These are phyloP conservation scores for Cubamyces lactineus DNA, from an alignment of 768 basidiomycete genomes.

Conservation along the genomic window DNA sequence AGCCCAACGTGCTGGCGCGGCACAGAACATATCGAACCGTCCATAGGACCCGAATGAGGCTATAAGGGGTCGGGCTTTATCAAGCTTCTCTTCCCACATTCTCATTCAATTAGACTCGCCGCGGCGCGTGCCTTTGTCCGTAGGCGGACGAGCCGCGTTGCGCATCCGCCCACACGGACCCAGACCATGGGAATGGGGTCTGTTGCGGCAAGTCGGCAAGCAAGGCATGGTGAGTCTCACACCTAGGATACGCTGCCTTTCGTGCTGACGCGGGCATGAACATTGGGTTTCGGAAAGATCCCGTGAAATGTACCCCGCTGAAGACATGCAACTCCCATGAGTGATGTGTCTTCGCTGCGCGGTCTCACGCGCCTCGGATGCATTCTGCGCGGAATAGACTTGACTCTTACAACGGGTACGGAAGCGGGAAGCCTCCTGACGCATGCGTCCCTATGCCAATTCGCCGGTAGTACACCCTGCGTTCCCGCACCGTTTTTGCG, in stretches of 20 bases:
- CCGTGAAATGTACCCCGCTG: no score
- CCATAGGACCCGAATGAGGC: no score
- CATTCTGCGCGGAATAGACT: neutral
- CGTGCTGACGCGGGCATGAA: no score
- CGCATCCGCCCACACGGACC: neutral
- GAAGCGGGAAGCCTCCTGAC: neutral
- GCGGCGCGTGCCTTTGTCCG: neutral
- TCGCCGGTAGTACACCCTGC: neutral
- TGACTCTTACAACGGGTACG: neutral
- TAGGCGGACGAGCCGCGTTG: neutral
- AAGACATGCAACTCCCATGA: no score
- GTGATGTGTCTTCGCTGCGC: no score
- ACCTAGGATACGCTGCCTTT: no score
- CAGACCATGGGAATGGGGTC: neutral
- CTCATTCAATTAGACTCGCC: conserved; percentile 7
- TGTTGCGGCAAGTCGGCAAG: neutral
- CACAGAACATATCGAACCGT: no score
- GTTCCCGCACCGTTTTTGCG: neutral
- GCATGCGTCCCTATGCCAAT: neutral
- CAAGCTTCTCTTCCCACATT: neutral
- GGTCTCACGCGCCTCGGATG: neutral
- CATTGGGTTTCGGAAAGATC: no score
- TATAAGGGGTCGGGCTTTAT: no score
- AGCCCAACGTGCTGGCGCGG: no score
- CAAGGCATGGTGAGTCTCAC: neutral